Conservation (phyloP, 2,329 filamentous ascomycete genomes). For the Trichoderma guizhouense region DNA sequence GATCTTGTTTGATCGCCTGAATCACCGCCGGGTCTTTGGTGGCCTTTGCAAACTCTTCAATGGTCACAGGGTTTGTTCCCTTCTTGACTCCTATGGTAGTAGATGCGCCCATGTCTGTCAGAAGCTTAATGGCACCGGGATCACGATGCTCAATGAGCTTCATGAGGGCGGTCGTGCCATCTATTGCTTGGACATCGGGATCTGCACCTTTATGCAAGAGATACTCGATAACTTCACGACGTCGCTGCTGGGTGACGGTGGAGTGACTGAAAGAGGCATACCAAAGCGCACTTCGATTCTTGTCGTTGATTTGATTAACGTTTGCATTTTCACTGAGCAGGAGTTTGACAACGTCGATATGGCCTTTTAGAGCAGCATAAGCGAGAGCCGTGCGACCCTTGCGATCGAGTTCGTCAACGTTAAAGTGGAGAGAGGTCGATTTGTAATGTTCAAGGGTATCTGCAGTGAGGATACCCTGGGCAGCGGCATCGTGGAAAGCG, state of each 20-base stretch:
- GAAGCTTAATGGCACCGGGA: neutral
- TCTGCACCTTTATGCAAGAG: neutral
- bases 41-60: neutral
- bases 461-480: neutral
- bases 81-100: neutral
- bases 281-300: constrained; percentile 1
- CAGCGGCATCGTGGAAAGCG: neutral
- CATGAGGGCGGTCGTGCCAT: constrained; percentile 1
- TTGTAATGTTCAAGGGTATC: neutral
- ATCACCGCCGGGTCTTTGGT: neutral
- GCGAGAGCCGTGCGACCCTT: neutral
- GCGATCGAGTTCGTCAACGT: neutral
- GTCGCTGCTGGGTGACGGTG: neutral
- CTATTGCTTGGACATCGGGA: neutral
- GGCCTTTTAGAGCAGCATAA: neutral
- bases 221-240: neutral
- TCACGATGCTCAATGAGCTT: constrained; percentile 11
- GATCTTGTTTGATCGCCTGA: neutral
- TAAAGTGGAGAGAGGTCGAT: neutral
- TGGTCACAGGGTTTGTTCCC: neutral
- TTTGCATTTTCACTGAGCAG: neutral
- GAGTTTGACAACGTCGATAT: neutral
- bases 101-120: neutral
- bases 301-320: neutral
- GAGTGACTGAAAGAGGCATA: neutral